Conservation (phyloP, 2,329 filamentous ascomycete species). For the Alternaria tenuissima region DNA sequence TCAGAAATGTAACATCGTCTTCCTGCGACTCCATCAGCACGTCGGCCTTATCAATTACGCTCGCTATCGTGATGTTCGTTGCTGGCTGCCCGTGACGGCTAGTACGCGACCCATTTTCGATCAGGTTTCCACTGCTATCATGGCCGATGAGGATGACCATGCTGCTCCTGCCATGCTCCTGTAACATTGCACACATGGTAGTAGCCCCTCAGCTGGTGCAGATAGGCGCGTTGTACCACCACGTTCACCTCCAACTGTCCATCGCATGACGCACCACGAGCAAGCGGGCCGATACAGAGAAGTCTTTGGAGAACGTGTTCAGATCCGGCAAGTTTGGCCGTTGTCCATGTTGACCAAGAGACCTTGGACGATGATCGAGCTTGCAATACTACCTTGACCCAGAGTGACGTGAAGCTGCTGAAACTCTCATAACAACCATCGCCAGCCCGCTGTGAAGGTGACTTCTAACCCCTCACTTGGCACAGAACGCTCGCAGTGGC, state of each 20-base stretch:
- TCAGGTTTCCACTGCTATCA: conserved; percentile 12
- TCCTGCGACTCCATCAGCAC: neutral
- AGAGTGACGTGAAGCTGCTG: conserved; percentile 32
- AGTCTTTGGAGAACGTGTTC: conserved; percentile 17
- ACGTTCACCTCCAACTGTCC: conserved; percentile 37
- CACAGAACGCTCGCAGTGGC: conserved; percentile 1
- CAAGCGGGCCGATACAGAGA: conserved; percentile 10
- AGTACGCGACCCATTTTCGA: conserved; percentile 7
- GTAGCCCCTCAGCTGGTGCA: conserved; percentile 18
- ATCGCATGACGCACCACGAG: conserved; percentile 34
- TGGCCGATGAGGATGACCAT: conserved; percentile 2
- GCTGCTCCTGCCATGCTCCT: conserved; percentile 30
- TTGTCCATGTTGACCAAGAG: conserved; percentile 35
- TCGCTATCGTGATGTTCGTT: neutral
- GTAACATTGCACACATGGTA: conserved; percentile 34
- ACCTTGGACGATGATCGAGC: conserved; percentile 29
- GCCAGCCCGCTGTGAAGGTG: conserved; percentile 9
- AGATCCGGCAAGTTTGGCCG: conserved; percentile 31
- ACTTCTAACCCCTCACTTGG: conserved; percentile 2
- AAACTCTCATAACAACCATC: conserved; percentile 28
- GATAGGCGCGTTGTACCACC: conserved; percentile 43
- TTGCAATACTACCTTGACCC: conserved; percentile 20
- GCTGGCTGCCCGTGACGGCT: neutral
- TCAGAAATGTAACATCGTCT: conserved; percentile 15
- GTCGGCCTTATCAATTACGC: neutral